Evolutionary conservation across 768 basidiomycete species (phyloP).

Genomic region (Solioccasus polychromus): DNA sequence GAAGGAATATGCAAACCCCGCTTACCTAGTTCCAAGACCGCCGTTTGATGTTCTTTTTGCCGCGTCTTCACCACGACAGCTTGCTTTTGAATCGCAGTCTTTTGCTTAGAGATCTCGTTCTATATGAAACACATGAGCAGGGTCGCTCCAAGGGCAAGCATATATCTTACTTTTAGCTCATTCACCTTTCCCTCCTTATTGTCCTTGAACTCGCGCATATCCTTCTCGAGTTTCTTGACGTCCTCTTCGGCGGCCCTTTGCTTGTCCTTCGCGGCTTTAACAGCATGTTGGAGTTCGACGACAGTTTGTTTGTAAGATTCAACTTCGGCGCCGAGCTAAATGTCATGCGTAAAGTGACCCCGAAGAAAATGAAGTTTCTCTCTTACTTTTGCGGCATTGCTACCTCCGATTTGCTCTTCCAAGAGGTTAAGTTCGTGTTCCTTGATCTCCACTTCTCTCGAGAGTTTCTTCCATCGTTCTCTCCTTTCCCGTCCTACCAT

Average conservation of each 20-base stretch:
- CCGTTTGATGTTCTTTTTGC: slow-evolving; percentile 89
- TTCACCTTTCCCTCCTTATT: slow-evolving; percentile 97
- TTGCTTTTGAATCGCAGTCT: slow-evolving; percentile 77
- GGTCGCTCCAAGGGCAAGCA: neutral
- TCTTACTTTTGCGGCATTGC: slow-evolving; percentile 84
- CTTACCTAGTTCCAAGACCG: slow-evolving; percentile 83
- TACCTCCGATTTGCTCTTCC: slow-evolving; percentile 81
- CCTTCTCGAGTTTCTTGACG: slow-evolving; percentile 84
- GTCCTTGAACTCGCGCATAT: slow-evolving; percentile 98
- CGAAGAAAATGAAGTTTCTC: neutral
- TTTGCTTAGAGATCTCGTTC: slow-evolving; percentile 79
- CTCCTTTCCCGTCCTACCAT: slow-evolving; percentile 47
- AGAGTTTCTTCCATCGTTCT: slow-evolving; percentile 58
- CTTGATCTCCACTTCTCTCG: slow-evolving; percentile 81
- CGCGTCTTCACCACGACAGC: slow-evolving; percentile 76
- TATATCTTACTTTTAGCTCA: slow-evolving; percentile 73
- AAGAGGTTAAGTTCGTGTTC: slow-evolving; percentile 80
- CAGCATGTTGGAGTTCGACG: slow-evolving; percentile 49
- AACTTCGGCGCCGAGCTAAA: slow-evolving; percentile 80
- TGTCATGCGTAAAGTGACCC: neutral
- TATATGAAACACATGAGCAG: neutral
- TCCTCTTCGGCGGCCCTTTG: slow-evolving; percentile 76
- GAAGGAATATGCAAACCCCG: neutral
- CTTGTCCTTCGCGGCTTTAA: slow-evolving; percentile 69
- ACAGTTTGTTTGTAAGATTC: slow-evolving; percentile 68